Conservation (phyloP, 208 protist species). For the Leishmania gerbilli region DNA sequence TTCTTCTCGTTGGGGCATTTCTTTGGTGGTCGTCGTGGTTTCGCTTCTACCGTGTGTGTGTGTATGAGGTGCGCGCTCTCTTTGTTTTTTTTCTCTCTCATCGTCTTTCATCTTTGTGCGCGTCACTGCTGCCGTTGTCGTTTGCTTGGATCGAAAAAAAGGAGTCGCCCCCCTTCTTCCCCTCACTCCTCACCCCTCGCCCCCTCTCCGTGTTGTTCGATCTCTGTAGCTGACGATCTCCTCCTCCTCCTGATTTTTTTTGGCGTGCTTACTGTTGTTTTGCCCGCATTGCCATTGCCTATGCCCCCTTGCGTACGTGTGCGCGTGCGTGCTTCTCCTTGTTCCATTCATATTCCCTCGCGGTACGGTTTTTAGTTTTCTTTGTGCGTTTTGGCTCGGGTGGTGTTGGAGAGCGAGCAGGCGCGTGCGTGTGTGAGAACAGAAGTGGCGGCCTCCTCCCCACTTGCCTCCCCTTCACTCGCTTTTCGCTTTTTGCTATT, state of each 20-base stretch:
- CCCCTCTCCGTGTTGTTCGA: background rate
- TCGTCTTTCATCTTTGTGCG: background rate
- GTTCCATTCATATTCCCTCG: background rate
- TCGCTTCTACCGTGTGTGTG: slow-evolving; percentile 3
- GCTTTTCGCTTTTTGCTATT: background rate
- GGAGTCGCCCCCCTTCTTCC: background rate
- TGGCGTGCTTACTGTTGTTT: background rate
- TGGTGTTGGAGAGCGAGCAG: background rate
- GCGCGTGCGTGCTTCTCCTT: background rate
- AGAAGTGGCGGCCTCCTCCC: background rate
- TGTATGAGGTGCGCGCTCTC: background rate
- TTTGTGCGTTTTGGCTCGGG: background rate
- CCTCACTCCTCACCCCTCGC: no score
- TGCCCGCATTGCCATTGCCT: background rate
- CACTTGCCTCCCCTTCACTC: background rate
- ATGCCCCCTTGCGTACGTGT: background rate
- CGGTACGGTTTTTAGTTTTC: background rate
- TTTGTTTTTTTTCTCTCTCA: background rate
- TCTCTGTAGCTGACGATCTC: background rate
- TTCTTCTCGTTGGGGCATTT: background rate
- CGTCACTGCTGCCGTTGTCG: background rate
- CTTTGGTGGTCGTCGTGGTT: background rate
- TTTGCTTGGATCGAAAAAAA: background rate
- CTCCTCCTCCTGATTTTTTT: background rate
- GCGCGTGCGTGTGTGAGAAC: background rate